Base-by-base conservation (phyloP, 2,329 filamentous ascomycete genomes). In the Colletotrichum sp. region DNA sequence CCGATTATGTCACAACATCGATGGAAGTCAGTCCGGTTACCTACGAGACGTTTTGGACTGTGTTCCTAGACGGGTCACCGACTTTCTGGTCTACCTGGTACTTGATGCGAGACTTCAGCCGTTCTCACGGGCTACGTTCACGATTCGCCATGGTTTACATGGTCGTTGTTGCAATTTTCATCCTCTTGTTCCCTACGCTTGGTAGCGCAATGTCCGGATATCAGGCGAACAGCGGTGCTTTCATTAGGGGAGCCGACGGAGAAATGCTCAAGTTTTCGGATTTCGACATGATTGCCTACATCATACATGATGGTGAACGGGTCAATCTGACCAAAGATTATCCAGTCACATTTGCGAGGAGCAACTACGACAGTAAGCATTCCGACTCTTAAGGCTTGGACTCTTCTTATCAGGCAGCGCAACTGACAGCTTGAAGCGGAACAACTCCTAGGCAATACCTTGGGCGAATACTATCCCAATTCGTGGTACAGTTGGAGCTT, bases 161-260 rank as follows among this genome's bases (percentile, higher is more conserved):
- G 28, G 56, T 80, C 18, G 24, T 68, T 6, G 79, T 76, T 12
- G 79, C 81, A 64, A 4, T 79, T 24, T 82, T 82, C 36, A 36
- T 80, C 6, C 62, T 82, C 14, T 64, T 63, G 13, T 83, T 81
- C 63, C 82, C 81, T 16, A 82, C 80, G 2, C 55, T 83, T 9
- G 78, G 78, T 4, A 69, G 81, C 30, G 78, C 81, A 2, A 82
- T 82, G 81, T 80, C 80, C 1, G 81, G 81, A 21, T 83, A 83
- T 59, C 73, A 77, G 10, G 71, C 80, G 12, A 74, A 74, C 48
- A 76, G n/a, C 10, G 66, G 69, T 9, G 77, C 80, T 9, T 81
- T 80, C n/a, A 76, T 82, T 16, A 65, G 58, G 14, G 73, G 78
- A 18, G 14, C 58, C 3, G 62, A 78, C 18, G 68, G 66, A 6